Evolutionary conservation across 208 protist genomes (phyloP).

Genomic region (Trypanosoma scelopori): DNA sequence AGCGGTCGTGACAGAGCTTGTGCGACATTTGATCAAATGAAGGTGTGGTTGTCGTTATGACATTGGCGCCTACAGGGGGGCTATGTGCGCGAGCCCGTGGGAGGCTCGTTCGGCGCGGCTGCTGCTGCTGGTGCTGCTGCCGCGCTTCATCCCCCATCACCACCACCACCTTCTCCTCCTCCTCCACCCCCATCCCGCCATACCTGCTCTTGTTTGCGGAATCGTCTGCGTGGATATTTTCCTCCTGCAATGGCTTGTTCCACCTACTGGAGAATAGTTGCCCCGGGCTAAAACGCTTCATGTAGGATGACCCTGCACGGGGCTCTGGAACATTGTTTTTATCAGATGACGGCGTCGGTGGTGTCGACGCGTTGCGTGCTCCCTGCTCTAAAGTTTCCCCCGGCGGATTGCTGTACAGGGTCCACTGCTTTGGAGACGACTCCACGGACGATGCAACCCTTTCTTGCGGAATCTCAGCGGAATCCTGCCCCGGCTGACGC

Average conservation of each 20-base stretch:
- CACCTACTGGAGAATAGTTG: background rate
- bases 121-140: too few species aligned
- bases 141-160: too few species aligned
- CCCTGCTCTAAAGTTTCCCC: too few species aligned
- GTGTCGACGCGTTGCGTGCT: constrained; percentile 13
- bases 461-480: too few species aligned
- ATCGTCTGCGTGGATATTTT: constrained; percentile 1
- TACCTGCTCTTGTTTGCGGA: background rate
- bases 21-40: constrained; percentile 1
- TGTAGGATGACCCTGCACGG: constrained; percentile 14
- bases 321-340: background rate
- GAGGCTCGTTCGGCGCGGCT: constrained; percentile 25
- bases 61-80: background rate
- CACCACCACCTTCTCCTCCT: background rate
- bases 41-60: background rate
- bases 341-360: background rate
- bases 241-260: background rate
- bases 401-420: background rate
- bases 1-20: constrained; percentile 10
- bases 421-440: background rate
- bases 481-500: too few species aligned
- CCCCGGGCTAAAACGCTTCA: constrained; percentile 15
- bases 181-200: background rate
- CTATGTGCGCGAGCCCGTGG: constrained; percentile 1
- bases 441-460: too few species aligned